Evolutionary conservation across 441 rosid genomes (phyloP).

Genomic region (Kokia cookei): DNA sequence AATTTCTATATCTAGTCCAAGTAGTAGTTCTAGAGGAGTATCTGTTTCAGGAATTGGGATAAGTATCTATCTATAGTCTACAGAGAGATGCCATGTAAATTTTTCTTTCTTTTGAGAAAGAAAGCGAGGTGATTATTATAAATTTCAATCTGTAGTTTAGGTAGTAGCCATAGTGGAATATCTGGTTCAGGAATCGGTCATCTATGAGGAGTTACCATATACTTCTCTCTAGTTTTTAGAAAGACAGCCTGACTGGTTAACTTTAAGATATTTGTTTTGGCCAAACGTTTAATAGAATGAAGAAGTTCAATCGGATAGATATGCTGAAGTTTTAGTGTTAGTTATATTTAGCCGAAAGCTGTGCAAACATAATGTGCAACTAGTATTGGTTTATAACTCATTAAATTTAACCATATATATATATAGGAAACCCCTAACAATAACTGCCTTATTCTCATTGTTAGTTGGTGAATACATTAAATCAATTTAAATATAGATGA

Average conservation of each 20-base stretch:
- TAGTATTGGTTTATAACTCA: neutral
- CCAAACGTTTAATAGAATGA: neutral
- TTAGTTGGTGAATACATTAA: neutral
- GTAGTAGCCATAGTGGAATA: neutral
- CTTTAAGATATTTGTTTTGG: neutral
- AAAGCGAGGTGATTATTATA: neutral
- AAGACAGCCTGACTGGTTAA: neutral
- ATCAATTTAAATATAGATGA: neutral
- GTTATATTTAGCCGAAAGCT: neutral
- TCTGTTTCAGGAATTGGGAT: neutral
- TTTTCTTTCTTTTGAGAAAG: neutral
- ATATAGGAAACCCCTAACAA: no score
- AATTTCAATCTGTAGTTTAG: neutral
- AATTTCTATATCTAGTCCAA: neutral
- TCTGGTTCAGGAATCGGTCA: neutral
- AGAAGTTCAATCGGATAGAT: neutral
- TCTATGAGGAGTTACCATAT: neutral
- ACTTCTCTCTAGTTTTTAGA: neutral
- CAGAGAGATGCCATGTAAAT: neutral
- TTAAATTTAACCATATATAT: no score
- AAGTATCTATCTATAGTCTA: neutral
- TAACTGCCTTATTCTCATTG: neutral
- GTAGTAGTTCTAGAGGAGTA: neutral
- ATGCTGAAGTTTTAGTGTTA: neutral
- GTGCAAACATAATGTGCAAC: neutral